These are phyloP conservation scores for Bryum argenteum DNA, from an alignment of 225 moss, liverwort and hornwort genomes.

Conservation along the genomic window DNA sequence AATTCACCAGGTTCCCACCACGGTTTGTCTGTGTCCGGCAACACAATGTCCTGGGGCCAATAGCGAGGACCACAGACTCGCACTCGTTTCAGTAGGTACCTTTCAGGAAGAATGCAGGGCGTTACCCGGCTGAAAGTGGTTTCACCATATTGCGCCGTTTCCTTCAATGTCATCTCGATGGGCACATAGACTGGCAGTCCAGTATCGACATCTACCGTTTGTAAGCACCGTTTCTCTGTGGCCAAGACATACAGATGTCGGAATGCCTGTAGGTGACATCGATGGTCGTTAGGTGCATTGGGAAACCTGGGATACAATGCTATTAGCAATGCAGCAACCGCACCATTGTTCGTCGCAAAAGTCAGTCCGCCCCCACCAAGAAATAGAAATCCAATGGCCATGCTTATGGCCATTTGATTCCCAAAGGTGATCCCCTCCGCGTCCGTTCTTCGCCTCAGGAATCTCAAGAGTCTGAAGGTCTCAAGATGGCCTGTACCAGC, in stretches of 20 bases:
- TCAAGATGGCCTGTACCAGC: slow-evolving; percentile 96
- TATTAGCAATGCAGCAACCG: slow-evolving; percentile 90
- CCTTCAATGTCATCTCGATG: slow-evolving; percentile 82
- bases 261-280: slow-evolving; percentile 95
- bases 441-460: slow-evolving; percentile 83
- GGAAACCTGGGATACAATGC: slow-evolving; percentile 96
- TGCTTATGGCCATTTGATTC: slow-evolving; percentile 94
- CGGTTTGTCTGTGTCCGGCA: slow-evolving; percentile 62
- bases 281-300: slow-evolving; percentile 83
- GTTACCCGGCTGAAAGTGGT: slow-evolving; percentile 69
- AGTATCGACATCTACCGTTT: slow-evolving; percentile 95
- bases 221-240: slow-evolving; percentile 92
- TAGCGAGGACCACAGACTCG: slow-evolving; percentile 91
- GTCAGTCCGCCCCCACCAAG: slow-evolving; percentile 93
- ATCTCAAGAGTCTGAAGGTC: slow-evolving; percentile 85
- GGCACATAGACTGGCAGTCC: slow-evolving; percentile 86
- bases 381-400: slow-evolving; percentile 96
- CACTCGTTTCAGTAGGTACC: slow-evolving; percentile 75
- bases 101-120: slow-evolving; percentile 94
- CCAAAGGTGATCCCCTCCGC: slow-evolving; percentile 88
- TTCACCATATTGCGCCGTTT: slow-evolving; percentile 59
- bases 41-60: slow-evolving; percentile 94
- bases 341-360: slow-evolving; percentile 92
- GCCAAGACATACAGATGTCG: slow-evolving; percentile 96
- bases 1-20: slow-evolving; percentile 93